phyloP scores from a whole-genome alignment of 2,329 filamentous ascomycete species.

The Colletotrichum echinochloae region DNA sequence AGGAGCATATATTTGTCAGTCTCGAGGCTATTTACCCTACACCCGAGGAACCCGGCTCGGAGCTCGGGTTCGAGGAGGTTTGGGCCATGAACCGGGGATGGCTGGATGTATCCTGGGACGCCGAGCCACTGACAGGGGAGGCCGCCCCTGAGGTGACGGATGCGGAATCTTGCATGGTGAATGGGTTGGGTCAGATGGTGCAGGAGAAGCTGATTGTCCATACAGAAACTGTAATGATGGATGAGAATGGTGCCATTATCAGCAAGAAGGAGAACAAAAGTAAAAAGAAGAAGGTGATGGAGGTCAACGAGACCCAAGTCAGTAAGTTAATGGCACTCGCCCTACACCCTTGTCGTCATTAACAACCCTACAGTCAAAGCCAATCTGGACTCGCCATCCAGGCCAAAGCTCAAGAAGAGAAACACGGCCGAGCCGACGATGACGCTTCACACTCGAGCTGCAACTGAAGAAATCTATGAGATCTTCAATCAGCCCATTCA shows the following conservation, averaged over 20 bases:
- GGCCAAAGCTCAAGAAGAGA: slow-evolving; percentile 86
- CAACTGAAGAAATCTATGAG: slow-evolving; percentile 96
- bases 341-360: slow-evolving; percentile 39
- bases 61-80: slow-evolving; percentile 93
- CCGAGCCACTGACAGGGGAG: slow-evolving; percentile 33
- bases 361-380: slow-evolving; percentile 77
- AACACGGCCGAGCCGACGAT: slow-evolving; percentile 88
- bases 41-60: slow-evolving; percentile 75
- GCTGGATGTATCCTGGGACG: slow-evolving; percentile 68
- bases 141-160: slow-evolving; percentile 19
- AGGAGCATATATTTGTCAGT: slow-evolving; percentile 89
- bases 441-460: slow-evolving; percentile 95
- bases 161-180: slow-evolving; percentile 37
- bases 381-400: slow-evolving; percentile 89
- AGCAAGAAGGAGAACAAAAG: slow-evolving; percentile 61
- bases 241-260: slow-evolving; percentile 70
- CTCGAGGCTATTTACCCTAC: slow-evolving; percentile 88
- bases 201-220: slow-evolving; percentile 57
- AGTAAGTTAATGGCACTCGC: slow-evolving; percentile 67
- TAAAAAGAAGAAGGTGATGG: slow-evolving; percentile 83
- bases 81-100: slow-evolving; percentile 82
- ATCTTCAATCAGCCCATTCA: slow-evolving; percentile 91
- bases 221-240: slow-evolving; percentile 60
- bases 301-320: slow-evolving; percentile 92
- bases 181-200: slow-evolving; percentile 44